These are phyloP conservation scores for Articulospora tetracladia DNA, from an alignment of 495 filamentous ascomycete genomes.

Conservation along the genomic window DNA sequence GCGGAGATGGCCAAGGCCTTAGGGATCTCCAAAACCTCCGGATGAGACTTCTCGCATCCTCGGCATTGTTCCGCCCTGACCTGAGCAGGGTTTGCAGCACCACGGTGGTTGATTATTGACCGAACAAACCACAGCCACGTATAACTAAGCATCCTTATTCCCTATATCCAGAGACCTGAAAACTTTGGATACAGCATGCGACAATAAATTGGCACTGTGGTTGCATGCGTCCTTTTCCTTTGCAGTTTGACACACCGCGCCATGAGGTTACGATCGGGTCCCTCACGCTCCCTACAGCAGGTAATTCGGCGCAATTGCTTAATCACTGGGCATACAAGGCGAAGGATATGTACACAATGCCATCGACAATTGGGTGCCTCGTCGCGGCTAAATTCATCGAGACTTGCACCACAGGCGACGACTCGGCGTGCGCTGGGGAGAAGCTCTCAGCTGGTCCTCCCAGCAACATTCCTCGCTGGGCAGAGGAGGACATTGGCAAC, in stretches of 20 bases:
- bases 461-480: constrained; percentile 20
- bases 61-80: neutral
- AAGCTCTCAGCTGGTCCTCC: neutral
- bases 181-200: constrained; percentile 8
- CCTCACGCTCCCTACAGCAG: constrained; percentile 2
- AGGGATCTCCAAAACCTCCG: neutral
- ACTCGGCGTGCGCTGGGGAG: neutral
- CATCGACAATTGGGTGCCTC: constrained; percentile 5
- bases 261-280: constrained; percentile 13
- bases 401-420: neutral
- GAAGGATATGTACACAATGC: constrained; percentile 15
- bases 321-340: neutral
- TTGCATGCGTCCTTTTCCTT: constrained; percentile 8
- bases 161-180: neutral
- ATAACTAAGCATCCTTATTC: neutral
- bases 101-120: neutral
- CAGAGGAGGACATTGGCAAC: constrained; percentile 24
- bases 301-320: neutral
- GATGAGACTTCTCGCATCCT: neutral
- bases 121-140: neutral
- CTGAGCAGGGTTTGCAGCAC: neutral
- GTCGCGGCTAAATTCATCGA: neutral
- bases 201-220: constrained; percentile 6
- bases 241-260: neutral
- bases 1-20: too few species aligned